Evolutionary conservation across 192 early-diverging fungal species (phyloP).

Genomic region (Backusella sp.): DNA sequence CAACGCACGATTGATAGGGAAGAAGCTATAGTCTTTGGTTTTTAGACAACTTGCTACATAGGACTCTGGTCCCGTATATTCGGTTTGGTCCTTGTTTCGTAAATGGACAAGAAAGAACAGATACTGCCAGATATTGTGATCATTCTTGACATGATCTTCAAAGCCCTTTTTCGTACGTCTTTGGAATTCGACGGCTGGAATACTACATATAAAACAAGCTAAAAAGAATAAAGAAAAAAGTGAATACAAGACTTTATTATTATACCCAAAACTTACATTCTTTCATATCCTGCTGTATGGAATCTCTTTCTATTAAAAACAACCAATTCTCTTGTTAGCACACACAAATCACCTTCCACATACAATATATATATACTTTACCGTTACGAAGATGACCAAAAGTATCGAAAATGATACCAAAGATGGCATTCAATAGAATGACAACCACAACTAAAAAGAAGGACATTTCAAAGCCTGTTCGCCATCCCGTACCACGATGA

Average conservation of each 20-base stretch:
- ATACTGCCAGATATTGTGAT: conserved; percentile 33
- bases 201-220: conserved; percentile 32
- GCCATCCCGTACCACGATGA: conserved; percentile 14
- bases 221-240: background rate
- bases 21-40: conserved; percentile 23
- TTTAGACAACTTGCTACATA: conserved; percentile 26
- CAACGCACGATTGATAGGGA: conserved; percentile 28
- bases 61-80: conserved; percentile 26
- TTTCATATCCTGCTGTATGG: conserved; percentile 30
- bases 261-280: conserved; percentile 12
- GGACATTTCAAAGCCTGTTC: conserved; percentile 27
- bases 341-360: background rate
- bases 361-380: background rate
- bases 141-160: conserved; percentile 30
- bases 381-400: conserved; percentile 34
- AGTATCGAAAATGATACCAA: conserved; percentile 32
- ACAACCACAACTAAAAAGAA: conserved; percentile 27
- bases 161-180: conserved; percentile 23
- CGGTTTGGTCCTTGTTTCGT: conserved; percentile 19
- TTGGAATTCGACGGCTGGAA: conserved; percentile 28
- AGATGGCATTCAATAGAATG: conserved; percentile 24
- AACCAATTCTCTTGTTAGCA: background rate
- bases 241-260: background rate
- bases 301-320: conserved; percentile 8
- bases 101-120: conserved; percentile 26